Evolutionary conservation across 2,329 filamentous ascomycete species (phyloP), one percentile per base, ranked within the genome.

Genomic region (Pseudogymnoascus sp.): DNA sequence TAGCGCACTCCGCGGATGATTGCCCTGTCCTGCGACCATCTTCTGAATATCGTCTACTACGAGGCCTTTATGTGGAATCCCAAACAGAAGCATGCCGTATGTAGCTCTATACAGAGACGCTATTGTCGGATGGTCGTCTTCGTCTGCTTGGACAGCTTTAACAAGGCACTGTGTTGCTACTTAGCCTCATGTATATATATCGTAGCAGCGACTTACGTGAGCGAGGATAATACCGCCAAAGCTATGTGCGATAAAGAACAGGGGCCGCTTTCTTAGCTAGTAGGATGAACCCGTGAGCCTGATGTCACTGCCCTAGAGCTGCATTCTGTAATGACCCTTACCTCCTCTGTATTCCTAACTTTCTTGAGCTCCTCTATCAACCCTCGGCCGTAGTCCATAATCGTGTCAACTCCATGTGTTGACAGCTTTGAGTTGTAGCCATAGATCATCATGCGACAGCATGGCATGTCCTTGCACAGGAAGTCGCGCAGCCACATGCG

Each of bases 141-240:
- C 60, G n/a, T 62, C 42, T 67, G 68, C 35, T 70, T 71, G 63
- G 72, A 72, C 39, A 70, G 74, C 74, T 75, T 59, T 60, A 28
- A 62, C 35, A 4, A 66, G 42, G 23, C 38, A 63, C 63, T 63
- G 19, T n/a, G 16, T 0, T 8, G 1, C 45, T 52, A 36, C n/a
- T 30, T 12, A 33, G 33, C 2, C 23, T 23, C n/a, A n/a, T 23
- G 3, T 12, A 23, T 35, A 36, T n/a, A 23, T 35, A 7, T 19
- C 19, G 19, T 23, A 38, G 22, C 12, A 9, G 25, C 61, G 33
- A 60, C 69, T 55, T 71, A 76, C 74, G 63, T 71, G 69, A 64
- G 76, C 76, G 5, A 77, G 73, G 58, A 78, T 71, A 23, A 77
- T 73, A 1, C 76, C 75, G 23, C 75, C 75, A 11, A 77, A 70